Base-by-base conservation (phyloP, 2,329 filamentous ascomycete species). In the Xylaria sp. region DNA sequence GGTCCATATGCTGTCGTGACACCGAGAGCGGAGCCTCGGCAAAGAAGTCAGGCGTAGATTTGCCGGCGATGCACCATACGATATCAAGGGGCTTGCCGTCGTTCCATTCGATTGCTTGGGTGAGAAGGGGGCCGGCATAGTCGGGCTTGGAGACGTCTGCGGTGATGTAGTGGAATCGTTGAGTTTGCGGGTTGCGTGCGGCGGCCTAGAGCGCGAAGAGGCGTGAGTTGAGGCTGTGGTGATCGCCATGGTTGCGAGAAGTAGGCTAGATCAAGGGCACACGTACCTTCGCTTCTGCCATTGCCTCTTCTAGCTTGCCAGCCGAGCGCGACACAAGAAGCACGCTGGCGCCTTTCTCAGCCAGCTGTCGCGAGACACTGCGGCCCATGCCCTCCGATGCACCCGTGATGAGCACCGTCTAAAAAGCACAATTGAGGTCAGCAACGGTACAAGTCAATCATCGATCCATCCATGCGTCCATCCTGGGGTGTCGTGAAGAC, bases 371-470 rank as follows among this genome's bases (percentile, higher is more conserved):
- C 5, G 90, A 94, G 22, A 90, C 87, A 58, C 89, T 88, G 72
- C 90, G 89, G 66, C 96, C 96, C 91, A 97, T 93, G 65, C 96
- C 96, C 76, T 97, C 92, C 0, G 96, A 97, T 36, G 90, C 94
- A 53, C 96, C 96, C 0, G 96, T 99, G 59, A 99, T 84, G 62
- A 98, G 84, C 59, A 96, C 85, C 1, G 94, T 97, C 94, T 97
- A 73, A 10, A 63, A 42, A 36, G n/a, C 13, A 58, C 13, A 36
- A 63, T 27, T 66, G 25, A 58, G 42, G 44, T 69, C 61, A 67
- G 66, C 63, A 10, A 62, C 60, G 13, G 6, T 55, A 60, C 75
- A 45, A 76, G 68, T 31, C 50, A 76, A 68, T 27, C 50, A 3
- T 17, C 13, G 31, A 9, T n/a, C 27, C 27, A 36, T 49, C 13